Evolutionary conservation across 2,329 filamentous ascomycete genomes (phyloP), one percentile per base, ranked within the genome.

Genomic region (Fusarium kyushuense): DNA sequence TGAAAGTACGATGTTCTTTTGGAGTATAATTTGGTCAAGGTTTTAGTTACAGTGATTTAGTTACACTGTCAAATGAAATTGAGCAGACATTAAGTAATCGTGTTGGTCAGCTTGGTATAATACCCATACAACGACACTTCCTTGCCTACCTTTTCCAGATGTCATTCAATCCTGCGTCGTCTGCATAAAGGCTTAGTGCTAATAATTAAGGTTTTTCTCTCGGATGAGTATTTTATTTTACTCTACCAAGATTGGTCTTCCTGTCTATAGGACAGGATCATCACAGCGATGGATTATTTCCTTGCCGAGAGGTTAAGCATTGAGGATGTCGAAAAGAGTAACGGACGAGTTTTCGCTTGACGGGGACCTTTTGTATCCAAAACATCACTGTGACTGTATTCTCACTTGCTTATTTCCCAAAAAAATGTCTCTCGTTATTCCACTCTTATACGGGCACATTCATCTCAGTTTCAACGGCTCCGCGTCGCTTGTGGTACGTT

Each of bases 331-430:
- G 8, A 17, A 19, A 6, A 38, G n/a, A 11, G 12, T 19, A 19
- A 9, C 11, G 19, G 12, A 19, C 35, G 11, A 38, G 3, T 19
- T 1, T 12, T 0, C 6, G 6, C 12, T 13, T 14, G 5, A 19
- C 19, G 6, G 11, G n/a, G 11, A 38, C 0, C 11, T 13, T 2
- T 7, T 21, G 1, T 38, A 38, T 38, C 7, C 6, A 6, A 1
- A 7, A 2, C 13, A 19, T 13, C 9, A 2, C 6, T 1, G n/a
- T 38, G 3, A 4, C 10, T 12, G 4, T 2, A 12, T 19, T 7
- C 17, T 19, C 35, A 19, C 12, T 19, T 6, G 11, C 35, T 38
- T 6, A n/a, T 12, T 38, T 16, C n/a, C n/a, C 8, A 14, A 19
- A 19, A 13, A 19, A 13, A 38, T 12, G 1, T 19, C n/a, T 19